phyloP scores from a whole-genome alignment of 805 yeast species.

The Zygotorulaspora chibaensis region DNA sequence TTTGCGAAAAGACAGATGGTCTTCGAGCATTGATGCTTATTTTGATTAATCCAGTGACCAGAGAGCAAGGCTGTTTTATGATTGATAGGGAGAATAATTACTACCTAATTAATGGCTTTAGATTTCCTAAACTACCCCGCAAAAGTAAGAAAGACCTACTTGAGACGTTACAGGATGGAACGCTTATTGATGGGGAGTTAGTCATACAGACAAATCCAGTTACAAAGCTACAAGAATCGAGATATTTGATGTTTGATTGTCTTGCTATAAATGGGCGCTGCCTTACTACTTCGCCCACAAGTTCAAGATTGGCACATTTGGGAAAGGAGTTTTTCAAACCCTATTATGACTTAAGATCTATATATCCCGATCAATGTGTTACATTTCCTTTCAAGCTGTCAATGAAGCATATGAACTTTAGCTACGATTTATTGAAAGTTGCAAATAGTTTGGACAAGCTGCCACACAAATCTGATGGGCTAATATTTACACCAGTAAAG shows the following conservation, averaged over 20 bases:
- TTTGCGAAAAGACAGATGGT: conserved; percentile 96
- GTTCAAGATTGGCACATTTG: conserved; percentile 82
- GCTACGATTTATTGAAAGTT: conserved; percentile 73
- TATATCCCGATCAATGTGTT: conserved; percentile 68
- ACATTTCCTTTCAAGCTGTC: conserved; percentile 81
- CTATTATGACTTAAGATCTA: conserved; percentile 61
- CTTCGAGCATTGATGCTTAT: conserved; percentile 74
- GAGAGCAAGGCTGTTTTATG: conserved; percentile 83
- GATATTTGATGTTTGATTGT: conserved; percentile 89
- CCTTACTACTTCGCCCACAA: conserved; percentile 65
- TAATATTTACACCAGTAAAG: conserved; percentile 86
- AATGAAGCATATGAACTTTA: conserved; percentile 81
- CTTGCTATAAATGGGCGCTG: conserved; percentile 74
- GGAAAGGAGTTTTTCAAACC: conserved; percentile 80
- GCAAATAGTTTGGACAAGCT: conserved; percentile 65
- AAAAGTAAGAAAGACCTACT: conserved; percentile 32
- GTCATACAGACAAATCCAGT: conserved; percentile 61
- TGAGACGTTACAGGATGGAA: conserved; percentile 71
- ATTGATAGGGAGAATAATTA: conserved; percentile 88
- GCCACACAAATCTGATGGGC: conserved; percentile 89
- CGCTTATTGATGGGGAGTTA: conserved; percentile 90
- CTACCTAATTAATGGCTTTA: conserved; percentile 74
- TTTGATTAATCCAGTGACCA: conserved; percentile 57
- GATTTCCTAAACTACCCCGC: conserved; percentile 60
- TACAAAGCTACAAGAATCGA: conserved; percentile 56